Conservation (phyloP, 2,329 filamentous ascomycete genomes). For the Thielaviopsis punctulata region DNA sequence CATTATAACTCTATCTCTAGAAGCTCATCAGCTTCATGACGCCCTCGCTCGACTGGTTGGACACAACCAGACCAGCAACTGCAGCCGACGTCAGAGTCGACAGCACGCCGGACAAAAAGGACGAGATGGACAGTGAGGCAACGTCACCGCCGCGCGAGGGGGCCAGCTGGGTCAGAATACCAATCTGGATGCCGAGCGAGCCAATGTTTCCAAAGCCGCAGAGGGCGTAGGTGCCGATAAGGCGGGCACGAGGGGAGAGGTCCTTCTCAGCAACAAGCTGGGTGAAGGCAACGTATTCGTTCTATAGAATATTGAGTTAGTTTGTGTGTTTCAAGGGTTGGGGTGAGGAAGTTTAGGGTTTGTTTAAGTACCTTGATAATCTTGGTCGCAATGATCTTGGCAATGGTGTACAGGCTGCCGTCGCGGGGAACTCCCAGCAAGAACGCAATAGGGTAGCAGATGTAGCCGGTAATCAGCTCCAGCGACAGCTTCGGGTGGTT, state of each 20-base stretch:
- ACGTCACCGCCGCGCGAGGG: constrained; percentile 60
- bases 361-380: constrained; percentile 54
- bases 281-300: constrained; percentile 63
- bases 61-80: constrained; percentile 60
- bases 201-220: constrained; percentile 78
- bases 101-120: constrained; percentile 60
- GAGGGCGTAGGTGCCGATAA: constrained; percentile 75
- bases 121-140: constrained; percentile 56
- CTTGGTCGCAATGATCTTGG: constrained; percentile 67
- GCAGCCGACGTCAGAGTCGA: constrained; percentile 63
- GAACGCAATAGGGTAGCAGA: constrained; percentile 64
- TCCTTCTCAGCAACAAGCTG: constrained; percentile 35
- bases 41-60: constrained; percentile 21
- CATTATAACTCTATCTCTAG: too few species aligned
- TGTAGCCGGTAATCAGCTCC: constrained; percentile 58
- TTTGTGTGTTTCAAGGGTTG: constrained; percentile 15
- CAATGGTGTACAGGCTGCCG: constrained; percentile 52
- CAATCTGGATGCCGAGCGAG: constrained; percentile 77
- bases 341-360: constrained; percentile 5
- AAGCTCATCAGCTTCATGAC: constrained; percentile 11
- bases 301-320: constrained; percentile 23
- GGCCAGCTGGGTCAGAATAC: constrained; percentile 67
- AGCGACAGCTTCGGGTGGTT: constrained; percentile 44
- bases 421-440: constrained; percentile 59
- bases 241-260: constrained; percentile 51